These are phyloP conservation scores for Westerdykella aurantiaca DNA, from an alignment of 2,329 filamentous ascomycete genomes.

Conservation along the genomic window DNA sequence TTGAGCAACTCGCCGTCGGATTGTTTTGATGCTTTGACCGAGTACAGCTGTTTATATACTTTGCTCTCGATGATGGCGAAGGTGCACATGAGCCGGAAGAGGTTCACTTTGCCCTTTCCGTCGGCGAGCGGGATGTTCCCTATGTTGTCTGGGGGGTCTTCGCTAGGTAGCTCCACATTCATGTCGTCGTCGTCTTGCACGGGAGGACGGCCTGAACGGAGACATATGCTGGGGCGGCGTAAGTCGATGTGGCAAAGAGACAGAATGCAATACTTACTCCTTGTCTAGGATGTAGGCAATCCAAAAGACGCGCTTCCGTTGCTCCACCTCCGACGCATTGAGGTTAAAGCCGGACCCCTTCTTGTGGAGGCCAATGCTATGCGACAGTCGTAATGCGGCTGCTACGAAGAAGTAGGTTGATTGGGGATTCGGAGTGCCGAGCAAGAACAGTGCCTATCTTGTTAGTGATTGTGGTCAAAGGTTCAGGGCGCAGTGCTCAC, in stretches of 20 bases:
- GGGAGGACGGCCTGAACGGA: conserved; percentile 65
- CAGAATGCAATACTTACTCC: conserved; percentile 44
- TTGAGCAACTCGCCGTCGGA: conserved; percentile 89
- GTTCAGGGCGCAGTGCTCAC: conserved; percentile 33
- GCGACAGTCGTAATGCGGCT: conserved; percentile 81
- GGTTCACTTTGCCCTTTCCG: conserved; percentile 86
- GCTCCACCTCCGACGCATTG: conserved; percentile 89
- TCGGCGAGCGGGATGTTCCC: conserved; percentile 89
- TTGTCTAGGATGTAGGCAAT: conserved; percentile 70
- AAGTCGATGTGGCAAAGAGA: conserved; percentile 8
- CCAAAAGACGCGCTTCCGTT: conserved; percentile 74
- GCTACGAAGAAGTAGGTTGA: conserved; percentile 88
- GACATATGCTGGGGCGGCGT: conserved; percentile 51
- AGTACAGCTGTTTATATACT: conserved; percentile 90
- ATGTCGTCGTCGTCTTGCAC: conserved; percentile 76
- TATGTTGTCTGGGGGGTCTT: conserved; percentile 84
- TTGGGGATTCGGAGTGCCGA: conserved; percentile 94
- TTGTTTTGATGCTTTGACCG: conserved; percentile 84
- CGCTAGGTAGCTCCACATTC: conserved; percentile 92
- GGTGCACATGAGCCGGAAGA: conserved; percentile 89
- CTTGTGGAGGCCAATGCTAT: conserved; percentile 94
- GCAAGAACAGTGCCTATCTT: conserved; percentile 70
- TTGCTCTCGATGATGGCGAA: conserved; percentile 88
- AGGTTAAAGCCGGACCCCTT: conserved; percentile 87
- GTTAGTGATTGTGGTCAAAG: conserved; percentile 12